Percentiles rank a stretch among this genome's conserved stretches.
phyloP scores from a whole-genome alignment of 2,329 filamentous ascomycete species.

The Ophiocordyceps camponoti-leonardi region DNA sequence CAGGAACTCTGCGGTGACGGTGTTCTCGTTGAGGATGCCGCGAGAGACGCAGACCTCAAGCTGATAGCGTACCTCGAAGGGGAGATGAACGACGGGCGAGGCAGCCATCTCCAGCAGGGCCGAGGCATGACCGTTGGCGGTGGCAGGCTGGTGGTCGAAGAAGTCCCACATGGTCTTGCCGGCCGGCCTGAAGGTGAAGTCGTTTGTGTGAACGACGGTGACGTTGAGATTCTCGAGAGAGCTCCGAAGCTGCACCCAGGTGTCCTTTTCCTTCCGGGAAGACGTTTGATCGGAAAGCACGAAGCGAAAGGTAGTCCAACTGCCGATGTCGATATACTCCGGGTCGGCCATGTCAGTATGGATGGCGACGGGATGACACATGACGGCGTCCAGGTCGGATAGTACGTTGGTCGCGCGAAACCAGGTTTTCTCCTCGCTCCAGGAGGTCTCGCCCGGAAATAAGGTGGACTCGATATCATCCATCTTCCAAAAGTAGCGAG shows the following conservation, averaged over 20 bases:
- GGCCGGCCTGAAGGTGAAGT: slow-evolving; percentile 21
- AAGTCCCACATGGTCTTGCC: slow-evolving; percentile 13
- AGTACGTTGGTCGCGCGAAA: slow-evolving; percentile 28
- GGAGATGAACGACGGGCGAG: slow-evolving; percentile 20
- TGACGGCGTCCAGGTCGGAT: slow-evolving; percentile 14
- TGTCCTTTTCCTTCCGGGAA: slow-evolving; percentile 6
- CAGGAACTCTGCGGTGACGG: slow-evolving; percentile 51
- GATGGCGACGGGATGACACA: slow-evolving; percentile 20
- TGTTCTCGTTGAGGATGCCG: slow-evolving; percentile 59
- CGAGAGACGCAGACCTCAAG: slow-evolving; percentile 86
- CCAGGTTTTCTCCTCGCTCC: slow-evolving; percentile 28
- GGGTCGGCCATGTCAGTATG: slow-evolving; percentile 15
- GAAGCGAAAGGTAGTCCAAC: slow-evolving; percentile 39
- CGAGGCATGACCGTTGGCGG: slow-evolving; percentile 8
- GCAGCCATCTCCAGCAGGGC: slow-evolving; percentile 10
- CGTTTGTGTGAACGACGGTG: slow-evolving; percentile 19
- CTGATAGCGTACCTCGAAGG: slow-evolving; percentile 70
- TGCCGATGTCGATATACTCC: slow-evolving; percentile 31
- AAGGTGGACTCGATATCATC: slow-evolving; percentile 16
- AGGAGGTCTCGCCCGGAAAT: slow-evolving; percentile 12
- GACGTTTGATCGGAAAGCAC: slow-evolving; percentile 14
- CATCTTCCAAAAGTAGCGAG: slow-evolving; percentile 25
- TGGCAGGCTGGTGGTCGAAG: slow-evolving; percentile 9
- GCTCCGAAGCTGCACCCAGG: slow-evolving; percentile 19
- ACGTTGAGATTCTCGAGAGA: slow-evolving; percentile 62